Conservation (phyloP, 1,284 basidiomycete species). For the Heterobasidion occidentale region DNA sequence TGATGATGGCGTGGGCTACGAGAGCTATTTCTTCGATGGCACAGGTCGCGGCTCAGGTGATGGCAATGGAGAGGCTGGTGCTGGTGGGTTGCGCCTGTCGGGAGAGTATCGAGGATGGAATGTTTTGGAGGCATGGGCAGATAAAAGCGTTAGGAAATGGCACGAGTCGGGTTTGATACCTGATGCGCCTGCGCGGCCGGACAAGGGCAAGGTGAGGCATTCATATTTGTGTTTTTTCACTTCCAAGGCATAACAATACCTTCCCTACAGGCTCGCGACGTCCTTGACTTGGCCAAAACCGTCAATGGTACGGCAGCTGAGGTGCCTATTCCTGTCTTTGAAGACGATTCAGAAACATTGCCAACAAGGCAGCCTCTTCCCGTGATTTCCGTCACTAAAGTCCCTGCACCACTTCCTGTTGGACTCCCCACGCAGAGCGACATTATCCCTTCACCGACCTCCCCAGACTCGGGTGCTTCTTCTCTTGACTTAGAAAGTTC, state of each 20-base stretch:
- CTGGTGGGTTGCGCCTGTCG: conserved; percentile 59
- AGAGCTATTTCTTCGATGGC: conserved; percentile 79
- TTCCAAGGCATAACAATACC: neutral
- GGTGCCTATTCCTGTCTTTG: conserved; percentile 30
- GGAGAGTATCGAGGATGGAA: conserved; percentile 88
- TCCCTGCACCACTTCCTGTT: conserved; percentile 60
- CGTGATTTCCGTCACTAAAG: conserved; percentile 55
- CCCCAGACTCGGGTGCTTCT: conserved; percentile 31
- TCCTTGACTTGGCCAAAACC: conserved; percentile 14
- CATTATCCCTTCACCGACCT: conserved; percentile 38
- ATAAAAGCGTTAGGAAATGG: conserved; percentile 80
- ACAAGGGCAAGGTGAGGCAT: conserved; percentile 42
- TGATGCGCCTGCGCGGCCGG: conserved; percentile 26
- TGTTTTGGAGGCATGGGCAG: conserved; percentile 87
- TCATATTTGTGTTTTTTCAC: neutral
- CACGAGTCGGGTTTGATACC: conserved; percentile 67
- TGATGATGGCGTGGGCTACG: conserved; percentile 82
- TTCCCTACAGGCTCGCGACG: conserved; percentile 14
- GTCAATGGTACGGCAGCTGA: conserved; percentile 21
- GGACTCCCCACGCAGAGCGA: conserved; percentile 56
- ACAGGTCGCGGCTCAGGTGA: conserved; percentile 67
- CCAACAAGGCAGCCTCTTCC: conserved; percentile 24
- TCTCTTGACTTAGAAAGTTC: conserved; percentile 56
- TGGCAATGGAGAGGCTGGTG: conserved; percentile 64
- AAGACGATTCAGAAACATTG: conserved; percentile 6